Base-by-base conservation (phyloP, 2,329 filamentous ascomycete genomes). In the Arthrobotrys entomopaga region DNA sequence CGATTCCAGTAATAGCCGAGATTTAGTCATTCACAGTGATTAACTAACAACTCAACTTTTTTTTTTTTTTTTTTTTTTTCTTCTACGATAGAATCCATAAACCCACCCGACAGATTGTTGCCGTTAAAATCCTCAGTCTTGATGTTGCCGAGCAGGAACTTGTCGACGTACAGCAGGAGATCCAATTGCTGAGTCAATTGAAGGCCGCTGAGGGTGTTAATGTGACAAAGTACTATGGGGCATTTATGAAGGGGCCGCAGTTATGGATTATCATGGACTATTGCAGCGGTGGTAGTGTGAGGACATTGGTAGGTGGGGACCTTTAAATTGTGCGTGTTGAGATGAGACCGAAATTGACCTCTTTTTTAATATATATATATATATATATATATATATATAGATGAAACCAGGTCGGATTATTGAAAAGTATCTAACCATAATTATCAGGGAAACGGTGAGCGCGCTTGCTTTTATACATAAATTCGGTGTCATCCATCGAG, bases 261-360 rank as follows among this genome's bases (percentile, higher is more conserved):
- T 89, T 96, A 83, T 96, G 92, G 92, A 91, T 95, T 83, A 88
- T 95, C 65, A 93, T 90, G 71, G 91, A 95, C 82, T 93, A 93
- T 81, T 93, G 91, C 78, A 91, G 90, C 4, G 92, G 92, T 75
- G 92, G 92, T 56, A 95, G 91, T 80, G 89, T 96, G 80, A 89
- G 87, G 77, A 93, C 86, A 75, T 86, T 87, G 82, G 85, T 78
- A 83, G 84, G 76, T 81, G 83, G 42, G 83, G 83, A 75, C 80
- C 54, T 15, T 26, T 16, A 11, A 20, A 20, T 15, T 40, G 82
- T 65, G 79, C 80, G 84, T 65, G 84, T 84, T 66, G 82, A 2
- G 29, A 7, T 26, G 24, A 4, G 6, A 15, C 48, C 34, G 76
- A 54, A 48, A 43, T 58, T 79, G 58, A 79, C 22, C 20, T 13